Evolutionary conservation across 2,329 filamentous ascomycete species (phyloP).

Genomic region (Pseudogymnoascus sp.): DNA sequence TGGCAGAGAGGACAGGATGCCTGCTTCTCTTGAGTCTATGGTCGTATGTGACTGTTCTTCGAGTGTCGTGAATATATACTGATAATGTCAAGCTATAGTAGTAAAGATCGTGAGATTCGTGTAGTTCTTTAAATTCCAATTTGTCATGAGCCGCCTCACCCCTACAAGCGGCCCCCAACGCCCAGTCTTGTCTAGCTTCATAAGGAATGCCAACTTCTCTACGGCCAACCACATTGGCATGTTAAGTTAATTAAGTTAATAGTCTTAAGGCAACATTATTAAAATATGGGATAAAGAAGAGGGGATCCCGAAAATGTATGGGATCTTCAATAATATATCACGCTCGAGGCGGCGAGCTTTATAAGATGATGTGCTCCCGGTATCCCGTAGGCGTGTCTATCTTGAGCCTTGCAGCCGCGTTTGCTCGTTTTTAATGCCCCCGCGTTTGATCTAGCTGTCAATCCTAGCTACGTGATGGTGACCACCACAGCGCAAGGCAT

Average conservation of each 20-base stretch:
- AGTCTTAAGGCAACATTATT: neutral
- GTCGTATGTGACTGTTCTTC: neutral
- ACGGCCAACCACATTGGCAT: neutral
- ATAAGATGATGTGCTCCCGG: neutral
- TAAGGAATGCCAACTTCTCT: neutral
- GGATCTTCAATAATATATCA: neutral
- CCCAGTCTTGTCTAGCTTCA: neutral
- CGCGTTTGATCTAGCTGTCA: too few species aligned
- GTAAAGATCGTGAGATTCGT: neutral
- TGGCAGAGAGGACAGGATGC: too few species aligned
- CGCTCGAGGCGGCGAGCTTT: neutral
- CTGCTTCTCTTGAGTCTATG: neutral
- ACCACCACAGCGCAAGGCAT: too few species aligned
- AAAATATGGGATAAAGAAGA: neutral
- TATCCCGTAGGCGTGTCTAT: neutral
- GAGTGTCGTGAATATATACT: neutral
- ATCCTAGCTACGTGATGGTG: too few species aligned
- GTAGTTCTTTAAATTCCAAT: neutral
- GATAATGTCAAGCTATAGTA: neutral
- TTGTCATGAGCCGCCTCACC: neutral
- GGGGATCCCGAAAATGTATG: neutral
- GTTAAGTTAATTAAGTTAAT: neutral
- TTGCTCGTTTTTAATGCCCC: too few species aligned
- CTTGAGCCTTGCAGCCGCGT: neutral
- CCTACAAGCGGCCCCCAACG: neutral